Base-by-base conservation (phyloP, 2,329 filamentous ascomycete genomes). In the Diaporthe sp. region DNA sequence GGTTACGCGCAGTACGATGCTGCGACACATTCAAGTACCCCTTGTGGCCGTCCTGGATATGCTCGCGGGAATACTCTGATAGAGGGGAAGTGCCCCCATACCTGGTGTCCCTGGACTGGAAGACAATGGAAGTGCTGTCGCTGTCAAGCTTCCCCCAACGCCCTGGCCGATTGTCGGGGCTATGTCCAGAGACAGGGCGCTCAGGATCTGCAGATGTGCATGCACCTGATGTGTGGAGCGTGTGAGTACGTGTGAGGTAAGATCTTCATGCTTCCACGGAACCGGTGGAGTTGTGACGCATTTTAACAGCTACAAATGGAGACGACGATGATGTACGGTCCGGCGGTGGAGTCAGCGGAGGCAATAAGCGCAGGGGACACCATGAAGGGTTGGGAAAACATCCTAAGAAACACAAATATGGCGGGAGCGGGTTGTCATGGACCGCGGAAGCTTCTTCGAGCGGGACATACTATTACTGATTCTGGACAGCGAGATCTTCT, bases 251-350 rank as follows among this genome's bases (percentile, higher is more conserved):
- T 51, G 49, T 12, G 2, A n/a, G 49, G 49, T 51, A n/a, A 51
- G 22, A 51, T 22, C 0, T 49, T 22, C 6, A 3, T 17, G 6
- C 44, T 49, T 49, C 19, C 19, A 49, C 19, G 0, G 7, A 22
- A 49, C 44, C 44, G 17, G 49, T 51, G 49, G 10, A 25, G 8
- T 25, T 51, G 49, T 12, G 22, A 22, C 1, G 49, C 49, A 51
- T 51, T 0, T 22, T 51, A 0, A 51, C n/a, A 51, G 9, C 22
- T 25, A 13, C 22, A 25, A 12, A 25, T 51, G 49, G 10, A 13
- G 49, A 8, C 3, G 49, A 51, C n/a, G 10, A 25, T 51, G 0
- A n/a, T 13, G n/a, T 0, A 0, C 17, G 0, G 17, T 44, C 17
- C 19, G 13, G 15, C 42, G 17, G 15, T 7, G 42, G 17, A 44